Percentiles rank a stretch among this genome's conserved stretches.
Evolutionary conservation across 2,329 filamentous ascomycete species (phyloP).

Genomic region (Cladosporium phlei): DNA sequence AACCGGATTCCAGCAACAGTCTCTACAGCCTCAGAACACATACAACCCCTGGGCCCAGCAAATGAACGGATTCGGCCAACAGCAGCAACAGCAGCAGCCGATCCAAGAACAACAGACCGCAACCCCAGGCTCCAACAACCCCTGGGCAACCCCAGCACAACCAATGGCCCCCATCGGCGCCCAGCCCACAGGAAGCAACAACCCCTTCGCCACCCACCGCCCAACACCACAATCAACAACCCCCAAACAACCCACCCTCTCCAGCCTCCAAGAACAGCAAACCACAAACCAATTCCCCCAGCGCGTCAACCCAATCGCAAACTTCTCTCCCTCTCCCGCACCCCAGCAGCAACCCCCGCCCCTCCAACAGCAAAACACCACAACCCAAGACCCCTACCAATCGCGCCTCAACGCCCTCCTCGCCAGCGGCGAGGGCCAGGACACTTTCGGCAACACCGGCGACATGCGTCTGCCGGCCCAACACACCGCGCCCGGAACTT

Average conservation of each 20-base stretch:
- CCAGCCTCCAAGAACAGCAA: constrained; percentile 77
- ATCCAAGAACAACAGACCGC: constrained; percentile 56
- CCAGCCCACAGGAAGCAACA: constrained; percentile 91
- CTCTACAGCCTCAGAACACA: constrained; percentile 56
- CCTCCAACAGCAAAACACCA: constrained; percentile 25
- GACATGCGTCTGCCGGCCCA: constrained; percentile 92
- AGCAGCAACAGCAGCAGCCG: constrained; percentile 47
- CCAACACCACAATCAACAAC: constrained; percentile 52
- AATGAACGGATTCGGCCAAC: constrained; percentile 53
- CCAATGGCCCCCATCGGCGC: constrained; percentile 65
- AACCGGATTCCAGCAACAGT: constrained; percentile 55
- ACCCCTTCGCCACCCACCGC: constrained; percentile 79
- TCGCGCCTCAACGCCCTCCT: constrained; percentile 82
- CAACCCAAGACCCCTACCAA: constrained; percentile 51
- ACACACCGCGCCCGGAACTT: constrained; percentile 91
- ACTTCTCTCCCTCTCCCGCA: constrained; percentile 32
- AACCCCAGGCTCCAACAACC: constrained; percentile 85
- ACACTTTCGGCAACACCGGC: constrained; percentile 97
- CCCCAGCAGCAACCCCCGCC: constrained; percentile 46
- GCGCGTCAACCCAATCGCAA: constrained; percentile 43
- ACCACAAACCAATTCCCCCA: constrained; percentile 60
- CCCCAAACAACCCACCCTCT: constrained; percentile 61
- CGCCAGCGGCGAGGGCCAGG: constrained; percentile 82
- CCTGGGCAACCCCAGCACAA: constrained; percentile 65
- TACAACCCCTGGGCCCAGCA: constrained; percentile 45